Evolutionary conservation across 192 early-diverging fungal species (phyloP).

Genomic region (Geranomyces michiganensis): DNA sequence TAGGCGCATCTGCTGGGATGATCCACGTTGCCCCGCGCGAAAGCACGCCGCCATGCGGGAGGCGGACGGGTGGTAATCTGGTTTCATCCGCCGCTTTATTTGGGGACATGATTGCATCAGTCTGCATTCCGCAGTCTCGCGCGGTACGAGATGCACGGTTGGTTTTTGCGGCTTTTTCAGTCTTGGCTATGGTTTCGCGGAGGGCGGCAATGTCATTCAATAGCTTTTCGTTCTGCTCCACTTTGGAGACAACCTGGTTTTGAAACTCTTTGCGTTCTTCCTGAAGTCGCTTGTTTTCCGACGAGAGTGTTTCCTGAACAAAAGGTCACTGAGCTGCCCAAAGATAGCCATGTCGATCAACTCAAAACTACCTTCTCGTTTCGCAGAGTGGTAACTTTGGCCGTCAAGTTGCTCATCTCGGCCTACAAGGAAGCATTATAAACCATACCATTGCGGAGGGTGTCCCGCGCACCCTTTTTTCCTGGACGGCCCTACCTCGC

Average conservation of each 20-base stretch:
- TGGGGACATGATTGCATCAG: too few species aligned
- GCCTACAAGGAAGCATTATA: background rate
- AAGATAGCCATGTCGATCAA: too few species aligned
- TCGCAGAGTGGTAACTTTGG: constrained; percentile 22
- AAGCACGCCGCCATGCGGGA: too few species aligned
- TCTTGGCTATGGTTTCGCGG: background rate
- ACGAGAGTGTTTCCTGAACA: constrained; percentile 1
- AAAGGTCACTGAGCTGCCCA: too few species aligned
- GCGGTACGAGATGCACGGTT: too few species aligned
- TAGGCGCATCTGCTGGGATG: background rate
- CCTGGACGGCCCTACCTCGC: constrained; percentile 12
- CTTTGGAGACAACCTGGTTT: constrained; percentile 7
- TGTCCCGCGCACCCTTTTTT: background rate
- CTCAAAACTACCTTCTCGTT: constrained; percentile 19
- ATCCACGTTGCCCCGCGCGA: too few species aligned
- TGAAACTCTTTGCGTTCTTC: constrained; percentile 12
- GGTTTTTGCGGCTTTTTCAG: too few species aligned
- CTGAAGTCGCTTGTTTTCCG: constrained; percentile 7
- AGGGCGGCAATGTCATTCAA: background rate
- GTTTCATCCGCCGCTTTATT: too few species aligned
- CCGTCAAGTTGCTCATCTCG: constrained; percentile 19
- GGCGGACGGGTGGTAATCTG: too few species aligned
- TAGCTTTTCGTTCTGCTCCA: constrained; percentile 24
- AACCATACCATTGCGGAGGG: background rate
- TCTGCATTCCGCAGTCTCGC: too few species aligned